Base-by-base conservation (phyloP, 2,329 filamentous ascomycete genomes). In the Exserohilum rostratum region DNA sequence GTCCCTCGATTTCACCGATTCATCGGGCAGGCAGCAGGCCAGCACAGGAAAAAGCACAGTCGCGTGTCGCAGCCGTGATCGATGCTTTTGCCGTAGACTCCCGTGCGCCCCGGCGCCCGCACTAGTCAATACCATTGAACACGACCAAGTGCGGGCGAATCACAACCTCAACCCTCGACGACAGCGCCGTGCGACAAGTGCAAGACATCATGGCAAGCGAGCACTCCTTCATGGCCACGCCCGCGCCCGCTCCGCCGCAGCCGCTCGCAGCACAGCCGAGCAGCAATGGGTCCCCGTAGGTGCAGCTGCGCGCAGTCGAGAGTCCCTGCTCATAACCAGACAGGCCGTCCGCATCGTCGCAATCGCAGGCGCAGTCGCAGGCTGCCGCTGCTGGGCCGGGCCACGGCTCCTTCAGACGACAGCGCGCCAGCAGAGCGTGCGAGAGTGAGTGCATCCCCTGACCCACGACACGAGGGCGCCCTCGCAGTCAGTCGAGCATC, bases 201-300 rank as follows among this genome's bases (percentile, higher is more conserved):
- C 39, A 39, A 46, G 48, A 52, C 55, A 68, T 39, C 62, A 75
- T 75, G 72, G 67, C 65, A 35, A 67, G 71, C 64, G 73, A 76
- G 60, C 69, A 74, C 60, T 74, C 69, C 60, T 76, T 76, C 72
- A 75, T 75, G 72, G 68, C 71, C 44, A 65, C 58, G 37, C 55
- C 69, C 34, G 62, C 64, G 53, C 61, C 68, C 38, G 57, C 70
- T 38, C 60, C 61, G 51, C 58, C 68, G n/a, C 65, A 58, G 43
- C 61, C 71, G 51, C 66, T 73, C 52, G 69, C 69, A 18, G 68
- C 69, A 42, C 69, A 71, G 56, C 70, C 71, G 53, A 68, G 63
- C 66, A 70, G 64, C 65, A 70, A 64, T 58, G 66, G 55, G 38
- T 60, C 68, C 18, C 66, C 72, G 72, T 75, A 70, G 53, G 70